These are phyloP conservation scores for Ruellia speciosa DNA, from an alignment of 305 asterid species.

Conservation along the genomic window DNA sequence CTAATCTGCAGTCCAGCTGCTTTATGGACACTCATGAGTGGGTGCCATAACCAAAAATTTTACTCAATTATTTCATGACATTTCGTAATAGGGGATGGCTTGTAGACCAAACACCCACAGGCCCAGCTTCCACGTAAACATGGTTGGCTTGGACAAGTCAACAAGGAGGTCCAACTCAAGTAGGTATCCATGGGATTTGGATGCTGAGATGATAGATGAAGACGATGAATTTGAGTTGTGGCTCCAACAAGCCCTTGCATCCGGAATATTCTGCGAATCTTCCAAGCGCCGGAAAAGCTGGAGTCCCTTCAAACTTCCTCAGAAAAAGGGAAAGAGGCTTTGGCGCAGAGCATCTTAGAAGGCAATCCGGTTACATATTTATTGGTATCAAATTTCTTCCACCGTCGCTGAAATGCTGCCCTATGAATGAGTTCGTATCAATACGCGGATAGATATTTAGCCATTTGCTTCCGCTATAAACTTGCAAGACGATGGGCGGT, in stretches of 20 bases:
- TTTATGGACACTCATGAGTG: too few relatives aligned
- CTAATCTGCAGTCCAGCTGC: too few relatives aligned
- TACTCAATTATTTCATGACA: background rate
- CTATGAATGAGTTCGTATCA: too few relatives aligned
- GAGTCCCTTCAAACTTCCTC: conserved; percentile 95
- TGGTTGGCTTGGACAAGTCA: conserved; percentile 86
- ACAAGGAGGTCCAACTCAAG: conserved; percentile 69
- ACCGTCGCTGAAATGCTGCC: background rate
- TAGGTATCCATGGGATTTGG: conserved; percentile 93
- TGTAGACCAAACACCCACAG: conserved; percentile 97
- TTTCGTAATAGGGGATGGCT: conserved; percentile 70
- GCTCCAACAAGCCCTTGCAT: conserved; percentile 95
- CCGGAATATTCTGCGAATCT: conserved; percentile 85
- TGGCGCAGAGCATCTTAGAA: conserved; percentile 81
- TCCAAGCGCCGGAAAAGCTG: conserved; percentile 91
- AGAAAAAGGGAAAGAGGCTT: conserved; percentile 64
- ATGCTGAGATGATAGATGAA: conserved; percentile 91
- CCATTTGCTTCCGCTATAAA: too few relatives aligned
- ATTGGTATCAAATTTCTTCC: background rate
- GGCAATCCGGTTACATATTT: background rate
- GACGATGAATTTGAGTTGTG: conserved; percentile 93
- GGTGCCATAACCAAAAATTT: background rate
- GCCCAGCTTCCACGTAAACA: conserved; percentile 96
- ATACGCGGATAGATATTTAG: too few relatives aligned
- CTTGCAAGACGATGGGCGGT: too few relatives aligned